Evolutionary conservation across 164 flowering plant species (phyloP).

Genomic region (Magnolia officinalis): DNA sequence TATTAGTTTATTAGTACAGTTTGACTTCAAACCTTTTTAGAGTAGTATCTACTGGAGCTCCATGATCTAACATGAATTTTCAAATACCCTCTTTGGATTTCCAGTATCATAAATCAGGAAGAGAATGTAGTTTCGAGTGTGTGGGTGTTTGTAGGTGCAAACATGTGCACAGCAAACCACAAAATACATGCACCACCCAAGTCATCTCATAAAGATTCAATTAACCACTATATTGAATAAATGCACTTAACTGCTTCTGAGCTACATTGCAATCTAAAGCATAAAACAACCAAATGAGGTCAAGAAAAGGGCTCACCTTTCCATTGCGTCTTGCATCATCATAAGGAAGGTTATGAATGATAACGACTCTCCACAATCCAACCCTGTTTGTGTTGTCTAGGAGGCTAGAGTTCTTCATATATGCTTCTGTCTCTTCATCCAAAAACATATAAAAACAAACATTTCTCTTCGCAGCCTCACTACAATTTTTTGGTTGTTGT

Average conservation of each 20-base stretch:
- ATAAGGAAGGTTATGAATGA: constrained; percentile 78
- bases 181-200: neutral
- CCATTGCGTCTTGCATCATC: constrained; percentile 88
- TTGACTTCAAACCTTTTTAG: too few species aligned
- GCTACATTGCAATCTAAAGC: neutral
- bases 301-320: constrained; percentile 46
- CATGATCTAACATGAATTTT: too few species aligned
- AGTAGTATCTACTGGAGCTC: neutral
- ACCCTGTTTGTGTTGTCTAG: constrained; percentile 45
- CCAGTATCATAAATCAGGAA: neutral
- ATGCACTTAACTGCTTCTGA: neutral
- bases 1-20: neutral
- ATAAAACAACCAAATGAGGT: neutral
- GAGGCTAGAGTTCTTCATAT: constrained; percentile 56
- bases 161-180: neutral
- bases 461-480: constrained; percentile 53
- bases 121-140: neutral
- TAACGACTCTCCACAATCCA: constrained; percentile 85
- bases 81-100: neutral
- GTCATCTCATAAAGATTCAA: neutral
- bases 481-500: constrained; percentile 74
- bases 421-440: constrained; percentile 87
- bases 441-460: constrained; percentile 85
- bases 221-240: neutral
- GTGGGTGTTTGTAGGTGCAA: neutral